Base-by-base conservation (phyloP, 805 yeast species). In the Myxozyma nipponensis region DNA sequence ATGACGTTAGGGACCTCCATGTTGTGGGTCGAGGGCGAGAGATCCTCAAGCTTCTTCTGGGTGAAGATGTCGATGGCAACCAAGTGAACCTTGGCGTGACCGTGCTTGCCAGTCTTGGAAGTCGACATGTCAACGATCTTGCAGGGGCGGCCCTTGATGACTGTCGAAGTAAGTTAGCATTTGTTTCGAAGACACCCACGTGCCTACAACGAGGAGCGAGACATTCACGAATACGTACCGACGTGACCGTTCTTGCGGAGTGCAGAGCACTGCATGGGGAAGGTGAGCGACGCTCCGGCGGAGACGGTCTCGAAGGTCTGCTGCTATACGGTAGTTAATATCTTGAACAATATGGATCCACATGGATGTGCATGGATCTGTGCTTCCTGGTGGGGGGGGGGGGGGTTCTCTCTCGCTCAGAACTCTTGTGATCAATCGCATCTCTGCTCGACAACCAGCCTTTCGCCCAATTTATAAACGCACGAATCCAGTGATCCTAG, bases 81-180 rank as follows among this genome's bases (percentile, higher is more conserved):
- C 78, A 93, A 83, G 78, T 93, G 98, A 76, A 93, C 98, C 84
- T 93, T 93, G 75, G 98, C 98, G 93, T 93, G 98, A 81, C 98
- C 98, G 86, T 93, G 98, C 97, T 93, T 93, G 79, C 98, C 98
- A 68, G 98, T 93, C 86, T 93, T 93, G 71, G 98, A 93, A 72
- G 98, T 93, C 60, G 98, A 93, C 98, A 93, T 93, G 76, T 93
- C 98, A 69, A 93, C 95, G 76, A 93, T 93, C 62, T 93, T 93
- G 83, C 98, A 93, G 74, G 98, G 98, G 83, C 98, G 95, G 71
- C 87, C 81, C 82, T 93, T 93, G 80, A 91, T 93, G 67, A 84
- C 61, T 54, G 21, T 13, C 23, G 18, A n/a, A 26, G 38, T 7
- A 6, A n/a, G 17, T 39, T 39, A 39, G 17, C 25, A 39, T 7